Percentiles rank a stretch among this genome's conserved stretches.
Evolutionary conservation across 805 yeast species (phyloP).

Genomic region (Suhomyces xylopsoci): DNA sequence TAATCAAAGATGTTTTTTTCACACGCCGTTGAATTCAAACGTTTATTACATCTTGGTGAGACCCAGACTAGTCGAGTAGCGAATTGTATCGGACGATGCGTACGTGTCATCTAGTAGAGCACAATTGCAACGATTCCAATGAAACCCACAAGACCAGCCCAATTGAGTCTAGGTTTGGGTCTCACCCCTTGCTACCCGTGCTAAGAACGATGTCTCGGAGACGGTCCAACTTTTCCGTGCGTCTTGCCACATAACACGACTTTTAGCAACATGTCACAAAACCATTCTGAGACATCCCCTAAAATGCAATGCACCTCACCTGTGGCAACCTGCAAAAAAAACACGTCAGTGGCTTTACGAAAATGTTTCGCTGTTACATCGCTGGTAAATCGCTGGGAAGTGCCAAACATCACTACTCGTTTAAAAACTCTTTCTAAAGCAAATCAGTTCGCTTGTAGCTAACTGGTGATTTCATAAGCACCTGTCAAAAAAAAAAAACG

Average conservation of each 20-base stretch:
- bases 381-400: background rate
- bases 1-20: too few species aligned
- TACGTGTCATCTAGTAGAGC: too few species aligned
- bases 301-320: background rate
- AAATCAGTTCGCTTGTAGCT: background rate
- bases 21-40: too few species aligned
- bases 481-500: background rate
- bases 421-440: background rate
- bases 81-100: too few species aligned
- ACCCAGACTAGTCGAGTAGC: too few species aligned
- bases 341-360: background rate
- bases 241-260: background rate
- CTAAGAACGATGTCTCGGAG: background rate
- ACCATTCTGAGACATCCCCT: background rate
- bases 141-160: too few species aligned
- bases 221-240: background rate
- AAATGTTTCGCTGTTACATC: background rate
- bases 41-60: too few species aligned
- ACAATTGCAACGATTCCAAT: too few species aligned
- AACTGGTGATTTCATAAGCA: background rate
- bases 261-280: background rate
- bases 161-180: too few species aligned
- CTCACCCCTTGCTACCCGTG: too few species aligned
- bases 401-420: background rate
- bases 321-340: background rate